These are phyloP conservation scores for Erodium maritimum DNA, from an alignment of 345 rosid species.

Conservation along the genomic window DNA sequence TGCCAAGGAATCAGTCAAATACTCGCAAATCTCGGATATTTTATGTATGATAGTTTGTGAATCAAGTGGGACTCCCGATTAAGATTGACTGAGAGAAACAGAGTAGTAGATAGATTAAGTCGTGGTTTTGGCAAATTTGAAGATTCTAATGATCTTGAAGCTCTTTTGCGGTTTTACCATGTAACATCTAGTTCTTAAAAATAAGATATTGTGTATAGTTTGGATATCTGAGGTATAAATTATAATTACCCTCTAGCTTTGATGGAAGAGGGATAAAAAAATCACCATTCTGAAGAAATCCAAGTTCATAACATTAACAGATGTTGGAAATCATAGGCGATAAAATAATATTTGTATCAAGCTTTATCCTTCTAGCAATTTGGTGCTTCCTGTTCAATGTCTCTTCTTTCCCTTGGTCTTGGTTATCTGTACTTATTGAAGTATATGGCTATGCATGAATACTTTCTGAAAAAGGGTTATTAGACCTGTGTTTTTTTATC, in stretches of 20 bases:
- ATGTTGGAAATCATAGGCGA: neutral
- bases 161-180: neutral
- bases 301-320: neutral
- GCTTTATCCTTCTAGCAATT: no score
- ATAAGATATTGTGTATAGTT: neutral
- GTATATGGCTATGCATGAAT: neutral
- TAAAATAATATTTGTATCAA: no score
- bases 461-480: no score
- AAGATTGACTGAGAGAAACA: neutral
- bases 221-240: neutral
- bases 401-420: no score
- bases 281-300: neutral
- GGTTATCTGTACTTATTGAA: no score
- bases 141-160: neutral
- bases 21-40: no score
- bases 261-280: no score
- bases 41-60: neutral
- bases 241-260: no score
- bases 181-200: neutral
- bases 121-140: neutral
- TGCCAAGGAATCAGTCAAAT: no score
- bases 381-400: no score
- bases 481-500: neutral
- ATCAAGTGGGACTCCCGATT: neutral
- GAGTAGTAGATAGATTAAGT: no score